Evolutionary conservation across 2,329 filamentous ascomycete genomes (phyloP).

Genomic region (Xylariaceae sp.): DNA sequence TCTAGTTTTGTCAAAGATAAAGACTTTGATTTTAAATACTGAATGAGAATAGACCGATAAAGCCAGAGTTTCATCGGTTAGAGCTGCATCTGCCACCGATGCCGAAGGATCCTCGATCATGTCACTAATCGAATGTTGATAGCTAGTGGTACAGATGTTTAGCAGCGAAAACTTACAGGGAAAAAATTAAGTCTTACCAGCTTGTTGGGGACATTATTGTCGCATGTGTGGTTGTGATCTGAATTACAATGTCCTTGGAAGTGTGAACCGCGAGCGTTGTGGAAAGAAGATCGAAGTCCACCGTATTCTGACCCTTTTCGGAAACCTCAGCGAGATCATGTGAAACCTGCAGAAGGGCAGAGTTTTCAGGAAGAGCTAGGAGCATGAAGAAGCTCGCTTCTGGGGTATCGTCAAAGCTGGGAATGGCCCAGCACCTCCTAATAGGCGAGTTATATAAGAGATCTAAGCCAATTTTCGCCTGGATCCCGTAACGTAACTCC

Average conservation of each 20-base stretch:
- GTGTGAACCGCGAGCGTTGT: constrained; percentile 57
- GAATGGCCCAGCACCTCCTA: constrained; percentile 61
- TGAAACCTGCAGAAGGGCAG: constrained; percentile 56
- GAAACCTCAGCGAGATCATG: constrained; percentile 54
- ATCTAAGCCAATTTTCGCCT: constrained; percentile 69
- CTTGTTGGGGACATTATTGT: constrained; percentile 47
- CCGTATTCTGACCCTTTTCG: constrained; percentile 49
- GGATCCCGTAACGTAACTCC: constrained; percentile 73
- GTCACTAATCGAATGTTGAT: constrained; percentile 43
- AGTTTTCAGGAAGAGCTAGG: constrained; percentile 56
- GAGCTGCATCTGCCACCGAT: constrained; percentile 52
- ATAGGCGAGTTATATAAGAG: constrained; percentile 58
- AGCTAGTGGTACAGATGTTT: constrained; percentile 32
- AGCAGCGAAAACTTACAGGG: constrained; percentile 17
- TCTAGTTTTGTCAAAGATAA: constrained; percentile 45
- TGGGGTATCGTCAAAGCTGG: constrained; percentile 29
- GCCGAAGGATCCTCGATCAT: constrained; percentile 39
- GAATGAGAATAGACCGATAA: constrained; percentile 50
- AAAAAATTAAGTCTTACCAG: constrained; percentile 43
- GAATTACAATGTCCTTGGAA: constrained; percentile 51
- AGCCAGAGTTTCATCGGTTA: constrained; percentile 48
- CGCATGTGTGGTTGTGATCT: constrained; percentile 60
- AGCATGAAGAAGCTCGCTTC: constrained; percentile 50
- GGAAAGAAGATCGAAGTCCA: constrained; percentile 58
- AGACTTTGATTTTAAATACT: constrained; percentile 48